phyloP scores from a whole-genome alignment of 1,284 basidiomycete species.

The Apiotrichum siamense region DNA sequence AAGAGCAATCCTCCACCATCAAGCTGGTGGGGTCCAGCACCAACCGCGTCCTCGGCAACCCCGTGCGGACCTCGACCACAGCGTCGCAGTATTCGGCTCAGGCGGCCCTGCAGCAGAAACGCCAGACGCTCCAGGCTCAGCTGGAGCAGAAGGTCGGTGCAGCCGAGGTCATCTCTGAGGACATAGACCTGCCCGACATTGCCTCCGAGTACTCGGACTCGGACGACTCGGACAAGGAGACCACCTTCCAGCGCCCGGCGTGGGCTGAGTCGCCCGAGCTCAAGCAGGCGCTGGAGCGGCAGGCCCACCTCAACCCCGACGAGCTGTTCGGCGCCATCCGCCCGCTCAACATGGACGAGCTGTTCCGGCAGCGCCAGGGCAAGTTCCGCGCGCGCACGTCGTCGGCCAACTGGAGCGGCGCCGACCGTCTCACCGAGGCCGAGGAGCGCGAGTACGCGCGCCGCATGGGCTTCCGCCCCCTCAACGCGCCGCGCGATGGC shows the following conservation, averaged over 20 bases:
- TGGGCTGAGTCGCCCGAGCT: conserved; percentile 91
- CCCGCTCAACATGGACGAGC: conserved; percentile 68
- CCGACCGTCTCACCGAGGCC: conserved; percentile 70
- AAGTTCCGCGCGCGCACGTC: conserved; percentile 78
- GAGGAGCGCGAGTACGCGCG: conserved; percentile 80
- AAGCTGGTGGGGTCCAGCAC: conserved; percentile 18
- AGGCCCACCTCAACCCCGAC: conserved; percentile 81
- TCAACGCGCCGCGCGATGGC: conserved; percentile 13
- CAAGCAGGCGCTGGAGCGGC: conserved; percentile 64
- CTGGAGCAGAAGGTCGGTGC: conserved; percentile 52
- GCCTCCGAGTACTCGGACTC: conserved; percentile 94
- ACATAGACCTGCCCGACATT: conserved; percentile 77
- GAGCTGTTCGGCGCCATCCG: conserved; percentile 82
- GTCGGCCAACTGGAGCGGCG: conserved; percentile 86
- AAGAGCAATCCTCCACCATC: conserved; percentile 20
- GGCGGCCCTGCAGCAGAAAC: conserved; percentile 36
- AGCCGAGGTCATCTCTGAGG: conserved; percentile 49
- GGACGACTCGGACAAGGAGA: conserved; percentile 73
- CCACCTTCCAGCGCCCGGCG: conserved; percentile 54
- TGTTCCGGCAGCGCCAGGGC: conserved; percentile 56
- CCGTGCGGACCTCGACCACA: conserved; percentile 17
- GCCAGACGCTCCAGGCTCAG: conserved; percentile 41
- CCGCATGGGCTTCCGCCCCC: conserved; percentile 72
- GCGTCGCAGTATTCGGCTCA: conserved; percentile 9
- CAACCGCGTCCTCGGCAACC: too few relatives aligned